Percentiles rank a stretch among this genome's conserved stretches.
Conservation (phyloP, 1,284 basidiomycete genomes). For the Vanrija sp. region DNA sequence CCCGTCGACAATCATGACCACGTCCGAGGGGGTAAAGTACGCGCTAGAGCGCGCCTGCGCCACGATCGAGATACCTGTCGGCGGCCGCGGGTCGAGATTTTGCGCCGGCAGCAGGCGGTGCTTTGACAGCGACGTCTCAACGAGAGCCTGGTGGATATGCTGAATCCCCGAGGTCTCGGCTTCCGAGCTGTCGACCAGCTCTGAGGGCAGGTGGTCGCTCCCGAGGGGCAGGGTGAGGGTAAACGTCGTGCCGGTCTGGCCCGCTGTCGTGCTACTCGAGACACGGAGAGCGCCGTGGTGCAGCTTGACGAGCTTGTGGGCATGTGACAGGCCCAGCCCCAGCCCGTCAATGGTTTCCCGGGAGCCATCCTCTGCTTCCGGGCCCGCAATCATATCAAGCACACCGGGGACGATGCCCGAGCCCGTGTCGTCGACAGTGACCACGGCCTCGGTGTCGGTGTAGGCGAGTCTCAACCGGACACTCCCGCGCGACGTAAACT, state of each 20-base stretch:
- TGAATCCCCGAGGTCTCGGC: too few relatives aligned
- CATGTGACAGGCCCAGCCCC: constrained; percentile 38
- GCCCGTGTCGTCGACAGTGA: constrained; percentile 49
- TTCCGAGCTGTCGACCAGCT: constrained; percentile 23
- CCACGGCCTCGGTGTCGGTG: constrained; percentile 19
- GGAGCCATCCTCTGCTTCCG: too few relatives aligned
- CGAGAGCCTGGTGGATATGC: too few relatives aligned
- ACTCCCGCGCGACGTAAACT: constrained; percentile 31
- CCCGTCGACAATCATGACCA: constrained; percentile 41
- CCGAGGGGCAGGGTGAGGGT: constrained; percentile 35
- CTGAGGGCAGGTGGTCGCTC: constrained; percentile 33
- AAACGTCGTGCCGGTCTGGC: background rate
- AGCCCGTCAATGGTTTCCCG: too few relatives aligned
- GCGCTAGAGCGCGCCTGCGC: constrained; percentile 26
- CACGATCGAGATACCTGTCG: too few relatives aligned
- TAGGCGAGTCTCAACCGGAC: constrained; percentile 32
- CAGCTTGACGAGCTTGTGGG: too few relatives aligned
- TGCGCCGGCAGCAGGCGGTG: constrained; percentile 8
- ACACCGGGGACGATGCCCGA: constrained; percentile 46
- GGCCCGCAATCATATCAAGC: constrained; percentile 27
- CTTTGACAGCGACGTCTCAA: too few relatives aligned
- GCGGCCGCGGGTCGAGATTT: constrained; percentile 23
- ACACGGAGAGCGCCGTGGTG: too few relatives aligned
- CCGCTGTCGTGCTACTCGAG: too few relatives aligned
- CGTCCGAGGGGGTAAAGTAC: constrained; percentile 42